These are phyloP conservation scores for Diaporthe citrichinensis DNA, from an alignment of 2,329 filamentous ascomycete species.

Conservation along the genomic window DNA sequence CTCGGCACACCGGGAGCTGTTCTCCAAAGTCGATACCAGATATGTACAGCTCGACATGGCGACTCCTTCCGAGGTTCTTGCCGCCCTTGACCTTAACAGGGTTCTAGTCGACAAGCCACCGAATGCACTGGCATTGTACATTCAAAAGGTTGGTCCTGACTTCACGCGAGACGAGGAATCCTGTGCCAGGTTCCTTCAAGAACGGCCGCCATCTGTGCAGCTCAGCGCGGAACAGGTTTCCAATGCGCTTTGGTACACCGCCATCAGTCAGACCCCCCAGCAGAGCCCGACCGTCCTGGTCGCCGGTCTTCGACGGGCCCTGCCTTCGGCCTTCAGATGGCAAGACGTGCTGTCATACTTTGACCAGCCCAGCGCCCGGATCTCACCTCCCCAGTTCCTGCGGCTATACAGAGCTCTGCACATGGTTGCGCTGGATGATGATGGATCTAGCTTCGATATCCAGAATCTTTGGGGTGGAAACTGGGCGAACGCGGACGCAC, in stretches of 20 bases:
- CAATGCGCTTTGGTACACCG: slow-evolving; percentile 78
- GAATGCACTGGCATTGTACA: slow-evolving; percentile 73
- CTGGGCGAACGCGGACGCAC: slow-evolving; percentile 89
- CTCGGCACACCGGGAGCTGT: slow-evolving; percentile 78
- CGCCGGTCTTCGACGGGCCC: slow-evolving; percentile 72
- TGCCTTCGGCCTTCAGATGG: slow-evolving; percentile 77
- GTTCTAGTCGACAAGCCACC: slow-evolving; percentile 72
- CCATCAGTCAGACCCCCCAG: slow-evolving; percentile 69
- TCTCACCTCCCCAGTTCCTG: slow-evolving; percentile 86
- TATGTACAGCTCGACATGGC: slow-evolving; percentile 75
- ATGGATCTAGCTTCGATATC: slow-evolving; percentile 78
- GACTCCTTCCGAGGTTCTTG: slow-evolving; percentile 79
- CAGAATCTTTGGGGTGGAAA: slow-evolving; percentile 91
- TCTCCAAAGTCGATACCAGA: slow-evolving; percentile 75
- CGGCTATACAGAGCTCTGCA: slow-evolving; percentile 84
- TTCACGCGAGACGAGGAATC: slow-evolving; percentile 83
- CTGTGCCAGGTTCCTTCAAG: slow-evolving; percentile 68
- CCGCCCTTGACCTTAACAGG: slow-evolving; percentile 78
- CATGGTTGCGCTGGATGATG: slow-evolving; percentile 74
- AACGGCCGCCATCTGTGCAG: slow-evolving; percentile 67
- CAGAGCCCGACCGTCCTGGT: slow-evolving; percentile 70
- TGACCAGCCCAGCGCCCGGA: slow-evolving; percentile 81
- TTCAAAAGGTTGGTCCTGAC: slow-evolving; percentile 81
- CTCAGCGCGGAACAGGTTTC: slow-evolving; percentile 88
- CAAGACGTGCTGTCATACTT: slow-evolving; percentile 82